Evolutionary conservation across 2,329 filamentous ascomycete genomes (phyloP).

Genomic region (Aspergillus ibericus): DNA sequence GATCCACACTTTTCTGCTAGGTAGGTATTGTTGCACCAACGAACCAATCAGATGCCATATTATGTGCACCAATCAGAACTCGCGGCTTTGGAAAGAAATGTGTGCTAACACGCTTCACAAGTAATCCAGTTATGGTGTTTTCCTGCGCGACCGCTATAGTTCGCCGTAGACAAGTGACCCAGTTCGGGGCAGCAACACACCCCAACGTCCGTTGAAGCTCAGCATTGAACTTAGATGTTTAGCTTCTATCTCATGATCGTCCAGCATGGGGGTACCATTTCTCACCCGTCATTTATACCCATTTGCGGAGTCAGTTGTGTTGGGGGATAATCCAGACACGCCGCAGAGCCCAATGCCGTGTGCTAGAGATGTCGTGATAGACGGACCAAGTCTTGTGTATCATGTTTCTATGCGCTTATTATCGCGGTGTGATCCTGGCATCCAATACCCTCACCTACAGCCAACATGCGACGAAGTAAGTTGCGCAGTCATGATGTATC

Average conservation of each 20-base stretch:
- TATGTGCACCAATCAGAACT: no score
- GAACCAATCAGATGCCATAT: no score
- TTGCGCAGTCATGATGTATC: slow-evolving; percentile 59
- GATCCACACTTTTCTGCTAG: no score
- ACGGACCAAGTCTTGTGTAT: slow-evolving; percentile 78
- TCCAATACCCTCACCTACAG: slow-evolving; percentile 52
- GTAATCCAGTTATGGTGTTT: no score
- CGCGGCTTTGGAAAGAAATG: no score
- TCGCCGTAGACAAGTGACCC: no score
- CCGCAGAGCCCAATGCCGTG: slow-evolving; percentile 10
- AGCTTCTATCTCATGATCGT: neutral
- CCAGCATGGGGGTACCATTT: neutral
- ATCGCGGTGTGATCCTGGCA: slow-evolving; percentile 34
- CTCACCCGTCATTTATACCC: slow-evolving; percentile 27
- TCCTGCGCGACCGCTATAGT: no score
- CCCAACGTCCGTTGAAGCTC: neutral
- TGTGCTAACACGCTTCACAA: no score
- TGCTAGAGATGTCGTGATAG: slow-evolving; percentile 56
- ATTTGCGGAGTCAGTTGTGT: slow-evolving; percentile 27
- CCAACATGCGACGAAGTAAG: slow-evolving; percentile 67
- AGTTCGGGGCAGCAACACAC: neutral
- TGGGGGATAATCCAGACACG: slow-evolving; percentile 13
- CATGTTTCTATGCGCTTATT: slow-evolving; percentile 64
- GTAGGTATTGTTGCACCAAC: no score
- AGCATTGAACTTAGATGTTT: neutral